Base-by-base conservation (phyloP, 441 rosid genomes). In the Mallotus repandus region DNA sequence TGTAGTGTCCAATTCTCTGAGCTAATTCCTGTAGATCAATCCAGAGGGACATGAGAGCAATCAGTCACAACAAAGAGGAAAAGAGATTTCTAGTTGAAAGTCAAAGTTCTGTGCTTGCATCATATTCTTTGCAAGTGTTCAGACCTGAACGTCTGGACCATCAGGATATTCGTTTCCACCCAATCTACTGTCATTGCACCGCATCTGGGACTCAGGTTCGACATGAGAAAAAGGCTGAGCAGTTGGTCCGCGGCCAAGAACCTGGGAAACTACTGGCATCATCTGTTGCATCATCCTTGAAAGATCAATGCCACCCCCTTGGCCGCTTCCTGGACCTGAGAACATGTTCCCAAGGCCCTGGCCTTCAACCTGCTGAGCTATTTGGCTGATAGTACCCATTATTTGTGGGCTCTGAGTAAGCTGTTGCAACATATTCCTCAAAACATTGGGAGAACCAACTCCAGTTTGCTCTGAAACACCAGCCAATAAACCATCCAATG, bases 221-320 rank as follows among this genome's bases (percentile, higher is more conserved):
- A 55, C 38, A 14, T 62, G 70, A 38, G 84, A 49, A 55, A 76
- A 63, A 15, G 81, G 71, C 53, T 63, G 81, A 73, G 75, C 68
- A 46, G 77, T 69, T 32, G 86, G 57, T 57, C 90, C 97, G 63
- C 77, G 83, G 55, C 84, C 81, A 54, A 96, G 86, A 71, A 94
- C 97, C 82, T 86, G 97, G 48, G 98, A 89, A 71, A 94, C 98
- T 58, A 91, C 82, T 57, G 98, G 99, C 98, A 96, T 92, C 98
- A 94, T 93, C 80, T 89, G 97, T 73, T 89, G 98, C 53, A 96
- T 82, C 93, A 96, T 89, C 74, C 87, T 85, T 21, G 98, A 92
- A 79, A 92, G 78, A 84, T 92, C 96, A 72, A 89, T 48, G 58
- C 98, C 87, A 5, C 95, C 88, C 9, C 87, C 90, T 71, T 81